These are phyloP conservation scores for Quercus bicolor DNA, from an alignment of 306 rosid species.

Conservation along the genomic window DNA sequence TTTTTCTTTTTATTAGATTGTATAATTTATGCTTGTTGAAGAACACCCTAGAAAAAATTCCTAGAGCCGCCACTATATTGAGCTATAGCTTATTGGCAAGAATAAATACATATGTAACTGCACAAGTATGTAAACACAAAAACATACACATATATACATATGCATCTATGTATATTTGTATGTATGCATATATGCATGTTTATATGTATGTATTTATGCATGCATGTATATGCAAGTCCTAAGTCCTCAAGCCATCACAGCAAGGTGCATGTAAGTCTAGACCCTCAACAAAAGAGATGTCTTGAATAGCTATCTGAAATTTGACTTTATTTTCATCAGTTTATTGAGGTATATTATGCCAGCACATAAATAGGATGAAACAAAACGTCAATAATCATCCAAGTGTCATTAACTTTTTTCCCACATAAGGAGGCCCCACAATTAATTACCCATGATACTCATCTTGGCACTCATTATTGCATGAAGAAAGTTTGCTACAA, in stretches of 20 bases:
- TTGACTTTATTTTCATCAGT: background rate
- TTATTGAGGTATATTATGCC: background rate
- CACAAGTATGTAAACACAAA: too few species aligned
- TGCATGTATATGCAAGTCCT: background rate
- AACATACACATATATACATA: background rate
- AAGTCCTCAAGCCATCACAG: background rate
- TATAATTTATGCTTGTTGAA: too few species aligned
- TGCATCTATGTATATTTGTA: background rate
- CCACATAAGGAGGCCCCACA: background rate
- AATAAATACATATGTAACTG: background rate
- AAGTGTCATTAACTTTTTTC: background rate
- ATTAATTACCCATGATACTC: background rate
- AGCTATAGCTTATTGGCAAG: background rate
- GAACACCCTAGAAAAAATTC: too few species aligned
- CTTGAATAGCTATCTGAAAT: background rate
- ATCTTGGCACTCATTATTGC: background rate
- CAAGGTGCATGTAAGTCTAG: background rate
- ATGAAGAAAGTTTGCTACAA: background rate
- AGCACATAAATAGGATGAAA: constrained; percentile 22
- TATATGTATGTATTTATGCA: background rate
- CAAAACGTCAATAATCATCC: background rate
- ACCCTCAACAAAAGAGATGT: background rate
- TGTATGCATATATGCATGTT: background rate
- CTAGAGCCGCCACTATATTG: too few species aligned
- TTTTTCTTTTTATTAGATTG: too few species aligned